Base-by-base conservation (phyloP, 768 basidiomycete species). In the Lactarius hatsudake region DNA sequence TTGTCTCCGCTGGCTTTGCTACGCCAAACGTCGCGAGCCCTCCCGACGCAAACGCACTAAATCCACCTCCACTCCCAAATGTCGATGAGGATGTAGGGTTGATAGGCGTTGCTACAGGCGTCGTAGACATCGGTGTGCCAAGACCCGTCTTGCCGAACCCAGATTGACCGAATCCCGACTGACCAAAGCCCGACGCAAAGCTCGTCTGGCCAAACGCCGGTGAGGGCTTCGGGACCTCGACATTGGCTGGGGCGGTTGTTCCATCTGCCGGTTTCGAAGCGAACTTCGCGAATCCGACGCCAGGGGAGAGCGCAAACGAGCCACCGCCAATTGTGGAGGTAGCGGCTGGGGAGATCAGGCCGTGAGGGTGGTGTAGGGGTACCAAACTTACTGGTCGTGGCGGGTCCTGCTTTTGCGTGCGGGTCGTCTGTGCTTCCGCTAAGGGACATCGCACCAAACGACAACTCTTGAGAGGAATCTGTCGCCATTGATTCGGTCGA, bases 101-200 rank as follows among this genome's bases (percentile, higher is more conserved):
- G 56, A 69, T 45, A 4, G 70, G 64, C 15, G 70, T 62, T 32
- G 58, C 67, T 9, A 63, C 59, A n/a, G 70, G 68, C 17, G 70
- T 71, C 26, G 70, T 67, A 13, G 70, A 70, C 69, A 70, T 70
- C 8, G 70, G 70, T 9, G 70, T 61, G 30, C 72, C 75, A 43
- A 73, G 69, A 2, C 70, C 68, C 26, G 71, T 57, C 63, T 71
- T 71, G 23, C 74, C 71, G 70, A 75, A 74, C 4, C 69, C 61
- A 32, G 76, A 56, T 59, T 79, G 78, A 23, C 76, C 77, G 63
- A 81, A 80, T 0, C 71, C 72, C n/a, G 78, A 67, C 59, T 72
- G 71, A 55, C 74, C 73, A 66, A 75, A 74, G 7, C 69, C 64
- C 5, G 76, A 42, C 18, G 62, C 28, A 53, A 72, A 71, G 23